phyloP scores from a whole-genome alignment of 305 asterid species.

The Fraxinus angustifolia region DNA sequence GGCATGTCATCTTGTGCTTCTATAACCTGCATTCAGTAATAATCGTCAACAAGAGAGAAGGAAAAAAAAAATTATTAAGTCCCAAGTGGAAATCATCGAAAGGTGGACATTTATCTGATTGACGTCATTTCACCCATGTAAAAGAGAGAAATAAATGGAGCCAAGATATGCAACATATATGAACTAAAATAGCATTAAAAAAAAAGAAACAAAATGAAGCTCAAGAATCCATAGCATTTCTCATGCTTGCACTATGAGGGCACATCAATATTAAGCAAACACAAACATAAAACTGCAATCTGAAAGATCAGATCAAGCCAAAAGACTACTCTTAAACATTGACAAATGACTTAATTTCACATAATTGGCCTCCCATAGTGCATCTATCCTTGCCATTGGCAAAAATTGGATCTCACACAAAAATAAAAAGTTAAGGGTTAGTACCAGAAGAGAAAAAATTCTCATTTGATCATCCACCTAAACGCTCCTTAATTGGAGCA shows the following conservation, averaged over 20 bases:
- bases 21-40: conserved; percentile 71
- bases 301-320: conserved; percentile 13
- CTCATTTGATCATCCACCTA: background rate
- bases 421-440: background rate
- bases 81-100: conserved; percentile 4
- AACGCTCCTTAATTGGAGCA: background rate
- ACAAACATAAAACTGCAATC: conserved; percentile 5
- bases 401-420: background rate
- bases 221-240: background rate
- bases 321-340: conserved; percentile 1
- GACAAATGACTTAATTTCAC: background rate
- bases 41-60: conserved; percentile 12
- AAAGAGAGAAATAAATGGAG: background rate
- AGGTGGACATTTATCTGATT: background rate
- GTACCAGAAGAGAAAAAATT: background rate
- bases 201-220: conserved; percentile 7
- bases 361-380: background rate
- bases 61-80: background rate
- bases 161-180: background rate
- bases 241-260: background rate
- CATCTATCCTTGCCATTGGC: background rate
- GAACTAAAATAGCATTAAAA: conserved; percentile 11
- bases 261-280: conserved; percentile 6
- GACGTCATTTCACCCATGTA: background rate
- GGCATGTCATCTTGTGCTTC: conserved; percentile 93